A percentile compares a stretch with the other conserved stretches of the same genome.
Evolutionary conservation across 441 rosid species (phyloP).

Genomic region (Pelargonium australe): DNA sequence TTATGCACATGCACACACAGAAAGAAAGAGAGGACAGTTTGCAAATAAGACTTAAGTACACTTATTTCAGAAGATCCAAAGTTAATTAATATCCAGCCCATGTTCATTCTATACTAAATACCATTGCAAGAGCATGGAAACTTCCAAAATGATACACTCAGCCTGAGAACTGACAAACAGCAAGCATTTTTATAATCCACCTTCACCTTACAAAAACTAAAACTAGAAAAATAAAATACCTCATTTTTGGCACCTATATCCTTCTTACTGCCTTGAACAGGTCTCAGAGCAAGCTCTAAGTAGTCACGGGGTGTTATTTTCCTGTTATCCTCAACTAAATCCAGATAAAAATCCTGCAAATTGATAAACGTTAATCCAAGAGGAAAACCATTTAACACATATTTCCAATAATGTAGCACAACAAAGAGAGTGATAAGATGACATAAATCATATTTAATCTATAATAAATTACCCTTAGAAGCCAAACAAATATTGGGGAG

Average conservation of each 20-base stretch:
- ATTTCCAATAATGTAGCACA: background rate
- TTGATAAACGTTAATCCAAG: conserved; percentile 12
- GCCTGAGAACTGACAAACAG: background rate
- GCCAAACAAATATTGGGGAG: conserved; percentile 99
- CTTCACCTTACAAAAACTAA: background rate
- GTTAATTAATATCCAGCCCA: no score
- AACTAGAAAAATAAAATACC: conserved; percentile 38
- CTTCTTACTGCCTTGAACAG: conserved; percentile 74
- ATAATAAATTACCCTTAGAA: conserved; percentile 60
- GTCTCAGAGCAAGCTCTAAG: conserved; percentile 81
- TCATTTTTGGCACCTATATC: conserved; percentile 88
- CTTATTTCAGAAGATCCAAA: background rate
- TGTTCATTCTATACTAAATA: background rate
- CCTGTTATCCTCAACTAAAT: conserved; percentile 70
- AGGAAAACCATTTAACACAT: conserved; percentile 11
- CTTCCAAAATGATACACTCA: no score
- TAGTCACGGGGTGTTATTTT: conserved; percentile 94
- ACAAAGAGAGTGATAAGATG: background rate
- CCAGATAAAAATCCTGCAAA: conserved; percentile 86
- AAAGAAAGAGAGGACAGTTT: background rate
- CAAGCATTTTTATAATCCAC: background rate
- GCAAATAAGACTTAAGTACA: background rate
- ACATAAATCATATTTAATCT: background rate
- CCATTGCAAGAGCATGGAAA: background rate
- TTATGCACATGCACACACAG: background rate